A percentile compares a stretch with the other conserved stretches of the same genome.
Conservation (phyloP, 768 basidiomycete species). For the Serendipita sp. region DNA sequence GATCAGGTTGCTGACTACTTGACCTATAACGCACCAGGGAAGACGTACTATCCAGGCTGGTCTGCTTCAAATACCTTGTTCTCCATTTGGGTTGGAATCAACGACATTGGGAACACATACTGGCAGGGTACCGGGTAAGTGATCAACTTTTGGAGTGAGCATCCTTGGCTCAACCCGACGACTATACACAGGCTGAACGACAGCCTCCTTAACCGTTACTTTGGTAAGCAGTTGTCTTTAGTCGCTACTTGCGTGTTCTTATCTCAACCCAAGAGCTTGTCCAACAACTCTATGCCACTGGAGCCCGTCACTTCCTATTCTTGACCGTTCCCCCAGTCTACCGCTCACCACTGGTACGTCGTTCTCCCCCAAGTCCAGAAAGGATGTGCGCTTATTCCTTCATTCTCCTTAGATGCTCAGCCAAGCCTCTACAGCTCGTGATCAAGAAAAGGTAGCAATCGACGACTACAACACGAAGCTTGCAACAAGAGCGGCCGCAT, state of each 20-base stretch:
- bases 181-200: slow-evolving; percentile 28
- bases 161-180: not conserved
- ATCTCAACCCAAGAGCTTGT: slow-evolving; percentile 12
- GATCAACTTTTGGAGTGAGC: not conserved
- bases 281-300: slow-evolving; percentile 25
- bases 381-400: not conserved
- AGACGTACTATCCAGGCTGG: slow-evolving; percentile 30
- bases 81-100: slow-evolving; percentile 54
- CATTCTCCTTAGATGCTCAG: slow-evolving; percentile 30
- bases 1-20: slow-evolving; percentile 52
- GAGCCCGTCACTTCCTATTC: slow-evolving; percentile 47
- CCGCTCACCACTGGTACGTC: slow-evolving; percentile 38
- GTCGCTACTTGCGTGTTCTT: not conserved
- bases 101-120: slow-evolving; percentile 33
- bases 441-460: slow-evolving; percentile 31
- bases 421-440: slow-evolving; percentile 24
- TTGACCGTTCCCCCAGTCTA: slow-evolving; percentile 44
- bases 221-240: slow-evolving; percentile 13
- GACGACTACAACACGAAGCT: slow-evolving; percentile 36
- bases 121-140: slow-evolving; percentile 11
- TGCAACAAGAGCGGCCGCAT: slow-evolving; percentile 23
- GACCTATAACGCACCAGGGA: slow-evolving; percentile 25
- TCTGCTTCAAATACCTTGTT: slow-evolving; percentile 40
- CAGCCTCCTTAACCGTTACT: slow-evolving; percentile 32
- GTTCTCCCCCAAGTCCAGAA: not conserved